Percentiles rank a stretch among this genome's conserved stretches.
Conservation (phyloP, 2,329 filamentous ascomycete species). For the Alternaria conjuncta region DNA sequence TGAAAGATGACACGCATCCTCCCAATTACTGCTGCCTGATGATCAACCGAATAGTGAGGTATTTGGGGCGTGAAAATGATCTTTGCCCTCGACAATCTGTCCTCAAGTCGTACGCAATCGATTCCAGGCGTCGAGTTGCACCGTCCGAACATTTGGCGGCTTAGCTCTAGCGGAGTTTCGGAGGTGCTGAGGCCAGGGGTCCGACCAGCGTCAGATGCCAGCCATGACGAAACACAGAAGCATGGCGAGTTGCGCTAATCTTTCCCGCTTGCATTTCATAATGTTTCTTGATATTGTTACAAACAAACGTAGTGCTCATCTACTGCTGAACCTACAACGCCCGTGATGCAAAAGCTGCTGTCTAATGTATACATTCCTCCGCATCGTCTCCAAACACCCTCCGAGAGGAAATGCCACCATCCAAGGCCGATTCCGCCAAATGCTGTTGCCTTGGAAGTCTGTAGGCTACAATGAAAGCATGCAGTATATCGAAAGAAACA, state of each 20-base stretch:
- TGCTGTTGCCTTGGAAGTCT: not conserved
- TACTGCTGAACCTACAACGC: constrained; percentile 31
- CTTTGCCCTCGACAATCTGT: constrained; percentile 1
- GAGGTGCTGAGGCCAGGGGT: constrained; percentile 16
- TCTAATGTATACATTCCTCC: constrained; percentile 42
- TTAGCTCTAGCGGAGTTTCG: constrained; percentile 20
- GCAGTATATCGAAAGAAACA: constrained; percentile 7
- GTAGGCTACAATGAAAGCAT: not conserved
- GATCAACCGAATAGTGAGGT: not conserved
- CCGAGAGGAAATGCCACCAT: constrained; percentile 16
- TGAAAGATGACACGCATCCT: constrained; percentile 36
- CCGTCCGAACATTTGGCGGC: constrained; percentile 12
- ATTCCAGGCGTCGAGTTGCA: not conserved
- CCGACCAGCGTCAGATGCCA: constrained; percentile 3
- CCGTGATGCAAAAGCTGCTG: constrained; percentile 37
- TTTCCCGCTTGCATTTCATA: not conserved
- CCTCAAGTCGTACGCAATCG: not conserved
- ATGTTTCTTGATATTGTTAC: constrained; percentile 18
- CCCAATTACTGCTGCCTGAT: constrained; percentile 16
- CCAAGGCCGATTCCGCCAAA: constrained; percentile 21
- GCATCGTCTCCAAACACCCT: constrained; percentile 25
- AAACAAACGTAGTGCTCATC: constrained; percentile 17
- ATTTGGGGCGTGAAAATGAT: not conserved
- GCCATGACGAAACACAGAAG: not conserved
- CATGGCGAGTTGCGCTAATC: not conserved